Conservation (phyloP, 495 filamentous ascomycete genomes). For the Cenococcum geophilum region DNA sequence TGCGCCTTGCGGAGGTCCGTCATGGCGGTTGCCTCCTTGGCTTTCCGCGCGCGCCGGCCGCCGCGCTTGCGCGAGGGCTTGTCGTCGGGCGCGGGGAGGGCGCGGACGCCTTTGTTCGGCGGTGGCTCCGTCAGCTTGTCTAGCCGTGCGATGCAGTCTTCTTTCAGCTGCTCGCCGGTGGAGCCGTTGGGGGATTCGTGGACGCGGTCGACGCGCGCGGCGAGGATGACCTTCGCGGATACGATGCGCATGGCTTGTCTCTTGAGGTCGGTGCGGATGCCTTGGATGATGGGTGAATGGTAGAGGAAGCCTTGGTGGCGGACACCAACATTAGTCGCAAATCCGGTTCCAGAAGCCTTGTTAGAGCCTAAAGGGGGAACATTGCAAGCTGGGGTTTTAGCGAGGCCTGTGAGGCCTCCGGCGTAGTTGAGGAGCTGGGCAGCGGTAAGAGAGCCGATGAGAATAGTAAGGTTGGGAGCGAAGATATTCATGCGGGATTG, state of each 20-base stretch:
- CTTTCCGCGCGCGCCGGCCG: conserved; percentile 83
- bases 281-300: conserved; percentile 77
- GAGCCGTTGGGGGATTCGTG: conserved; percentile 77
- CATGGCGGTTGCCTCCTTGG: conserved; percentile 96
- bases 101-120: conserved; percentile 79
- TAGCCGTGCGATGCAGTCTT: conserved; percentile 77
- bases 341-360: conserved; percentile 71
- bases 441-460: conserved; percentile 91
- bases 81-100: conserved; percentile 89
- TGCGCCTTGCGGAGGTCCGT: conserved; percentile 94
- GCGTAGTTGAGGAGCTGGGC: conserved; percentile 92
- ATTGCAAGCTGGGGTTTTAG: conserved; percentile 90
- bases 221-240: conserved; percentile 84
- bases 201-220: conserved; percentile 81
- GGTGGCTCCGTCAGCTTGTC: conserved; percentile 94
- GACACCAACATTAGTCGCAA: conserved; percentile 90
- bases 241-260: conserved; percentile 95
- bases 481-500: conserved; percentile 95
- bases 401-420: conserved; percentile 80
- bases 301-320: conserved; percentile 91
- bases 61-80: conserved; percentile 92
- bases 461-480: conserved; percentile 86
- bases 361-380: conserved; percentile 83
- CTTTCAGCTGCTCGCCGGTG: conserved; percentile 74
- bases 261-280: conserved; percentile 78